Evolutionary conservation across 108 stramenopile genomes (phyloP), one percentile per base, ranked within the genome.

Genomic region (Poteriospumella lacustris): DNA sequence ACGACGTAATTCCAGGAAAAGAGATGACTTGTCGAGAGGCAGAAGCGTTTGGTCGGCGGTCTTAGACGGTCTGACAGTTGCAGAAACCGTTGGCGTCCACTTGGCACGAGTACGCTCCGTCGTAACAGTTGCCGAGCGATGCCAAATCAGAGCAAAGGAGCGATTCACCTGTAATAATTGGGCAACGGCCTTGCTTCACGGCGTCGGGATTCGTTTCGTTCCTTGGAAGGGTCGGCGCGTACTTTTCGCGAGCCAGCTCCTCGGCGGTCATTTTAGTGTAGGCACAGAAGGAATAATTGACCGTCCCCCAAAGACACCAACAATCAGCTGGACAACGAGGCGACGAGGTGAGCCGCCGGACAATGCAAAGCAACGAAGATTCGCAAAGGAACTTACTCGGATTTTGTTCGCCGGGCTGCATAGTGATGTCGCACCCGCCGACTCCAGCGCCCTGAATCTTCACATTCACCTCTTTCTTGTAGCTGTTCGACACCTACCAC

Each of bases 221-320:
- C 52, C 52, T 15, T 56, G 19, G 15, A 19, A 56, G 24, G 15
- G 24, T 19, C 19, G 15, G 15, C 19, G 15, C 24, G 24, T 15
- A 56, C 19, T 56, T 56, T 19, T 56, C 52, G 24, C 52, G 19
- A 56, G 19, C 52, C 52, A 56, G n/a, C n/a, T 56, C n/a, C 19
- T 56, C 39, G 15, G 40, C 15, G 24, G 19, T 12, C 15, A 15
- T 19, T 68, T 68, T 36, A 19, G 64, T 39, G 40, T 68, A 68
- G 15, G 64, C 64, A 68, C 64, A 68, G 36, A 68, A 68, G 19
- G 64, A 36, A 68, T 68, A 68, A 39, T 68, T 68, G 28, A 68
- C 24, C 36, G 64, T 68, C 15, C 64, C 64, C 64, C 64, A 68
- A 12, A 68, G 24, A 68, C 64, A 68, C 64, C 64, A 36, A 68